Evolutionary conservation across 768 basidiomycete genomes (phyloP), one percentile per base, ranked within the genome.

Genomic region (Boletellus sp.): DNA sequence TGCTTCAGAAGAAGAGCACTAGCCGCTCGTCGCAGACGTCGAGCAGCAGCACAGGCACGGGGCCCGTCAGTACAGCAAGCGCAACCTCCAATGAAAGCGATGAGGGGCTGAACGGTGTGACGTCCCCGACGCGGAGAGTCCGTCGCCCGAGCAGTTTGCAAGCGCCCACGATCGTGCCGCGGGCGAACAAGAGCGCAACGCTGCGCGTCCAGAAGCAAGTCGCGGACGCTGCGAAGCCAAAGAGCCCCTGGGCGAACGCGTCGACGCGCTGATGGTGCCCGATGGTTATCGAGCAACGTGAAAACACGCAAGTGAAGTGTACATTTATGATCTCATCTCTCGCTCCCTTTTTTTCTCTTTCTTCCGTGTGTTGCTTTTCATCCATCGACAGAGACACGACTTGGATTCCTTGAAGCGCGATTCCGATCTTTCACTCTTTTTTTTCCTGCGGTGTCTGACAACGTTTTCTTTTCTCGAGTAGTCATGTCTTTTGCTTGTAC

Each of bases 181-280:
- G 86, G 47, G 78, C 74, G 53, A 93, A 93, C 67, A 82, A 77
- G 65, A 90, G 84, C 57, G 88, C 90, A 3, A 69, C 80, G 6
- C 64, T 92, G 47, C 75, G 89, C 20, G 79, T 75, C 11, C 84
- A 83, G 53, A 90, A 90, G 72, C 74, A 79, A 70, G 84, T 57
- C 3, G 44, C 38, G 16, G 67, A 67, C 0, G 61, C 65, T 23
- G 56, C 65, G 17, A 69, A 65, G 31, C 65, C 66, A 5, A 69
- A 63, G 56, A 67, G 65, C 24, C 65, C 45, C 15, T 67, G 65
- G 65, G 65, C 66, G 35, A 65, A 67, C 24, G 66, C 66, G 19
- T 58, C 65, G 16, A 57, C 35, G 23, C 62, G 66, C 17, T 67
- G 54, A 56, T 43, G 12, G 40, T n/a, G n/a, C n/a, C 41, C 17